A percentile compares a stretch with the other conserved stretches of the same genome.
phyloP scores from a whole-genome alignment of 768 basidiomycete genomes.

The Macrolepiota fuliginosa region DNA sequence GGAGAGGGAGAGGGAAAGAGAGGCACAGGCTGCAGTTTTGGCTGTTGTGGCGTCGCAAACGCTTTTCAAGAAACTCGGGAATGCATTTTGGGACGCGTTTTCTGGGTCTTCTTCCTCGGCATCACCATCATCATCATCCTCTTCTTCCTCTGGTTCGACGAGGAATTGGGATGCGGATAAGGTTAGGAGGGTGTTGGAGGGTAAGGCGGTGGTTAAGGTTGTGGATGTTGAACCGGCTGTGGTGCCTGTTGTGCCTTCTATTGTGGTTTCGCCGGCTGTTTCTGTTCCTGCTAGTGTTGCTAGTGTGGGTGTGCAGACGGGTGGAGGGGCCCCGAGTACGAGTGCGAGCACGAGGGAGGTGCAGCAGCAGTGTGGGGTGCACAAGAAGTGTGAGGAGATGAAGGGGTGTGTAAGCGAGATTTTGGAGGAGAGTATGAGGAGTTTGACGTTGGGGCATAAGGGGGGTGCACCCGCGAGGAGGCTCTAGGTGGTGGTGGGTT shows the following conservation, averaged over 20 bases:
- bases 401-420: slow-evolving; percentile 29
- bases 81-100: slow-evolving; percentile 90
- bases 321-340: too few relatives aligned
- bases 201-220: slow-evolving; percentile 74
- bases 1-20: slow-evolving; percentile 27
- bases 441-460: slow-evolving; percentile 53
- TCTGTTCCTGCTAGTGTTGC: background rate
- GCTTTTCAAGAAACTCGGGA: slow-evolving; percentile 62
- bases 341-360: too few relatives aligned
- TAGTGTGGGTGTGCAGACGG: too few relatives aligned
- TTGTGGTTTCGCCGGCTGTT: background rate
- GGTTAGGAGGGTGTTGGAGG: slow-evolving; percentile 77
- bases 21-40: slow-evolving; percentile 48
- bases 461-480: slow-evolving; percentile 28
- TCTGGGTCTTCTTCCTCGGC: slow-evolving; percentile 44
- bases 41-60: slow-evolving; percentile 83
- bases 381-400: slow-evolving; percentile 14
- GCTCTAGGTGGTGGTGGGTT: background rate
- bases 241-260: slow-evolving; percentile 9
- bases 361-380: background rate
- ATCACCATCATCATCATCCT: too few relatives aligned
- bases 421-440: slow-evolving; percentile 69
- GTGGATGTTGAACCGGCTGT: slow-evolving; percentile 65
- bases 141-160: slow-evolving; percentile 16
- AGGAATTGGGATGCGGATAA: slow-evolving; percentile 66